Base-by-base conservation (phyloP, 2,329 filamentous ascomycete genomes). In the Corinectria fuckeliana region DNA sequence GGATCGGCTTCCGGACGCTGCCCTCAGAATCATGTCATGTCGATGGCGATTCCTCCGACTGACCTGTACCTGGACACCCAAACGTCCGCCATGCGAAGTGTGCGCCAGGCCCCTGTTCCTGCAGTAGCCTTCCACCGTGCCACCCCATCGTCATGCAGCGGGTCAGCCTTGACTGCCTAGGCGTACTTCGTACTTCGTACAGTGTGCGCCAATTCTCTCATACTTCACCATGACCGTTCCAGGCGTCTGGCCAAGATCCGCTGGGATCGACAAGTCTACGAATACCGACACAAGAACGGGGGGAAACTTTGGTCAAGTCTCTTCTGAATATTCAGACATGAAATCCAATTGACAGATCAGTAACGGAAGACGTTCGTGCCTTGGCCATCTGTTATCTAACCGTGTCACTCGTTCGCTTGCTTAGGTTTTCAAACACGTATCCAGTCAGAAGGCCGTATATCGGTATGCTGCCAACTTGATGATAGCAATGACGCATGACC, bases 71-170 rank as follows among this genome's bases (percentile, higher is more conserved):
- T 60, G 45, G 41, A 36, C 50, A 30, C 58, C 50, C 60, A 54
- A n/a, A 56, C 50, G 61, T 55, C 62, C 50, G 65, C 58, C 39
- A 36, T 50, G 44, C 44, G 39, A 63, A 54, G 57, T 57, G 52
- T 61, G 56, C 51, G 38, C 53, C 51, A 54, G 50, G 63, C 51
- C 65, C 67, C 62, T 71, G 69, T 70, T 71, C 69, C 66, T 71
- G 67, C 66, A 71, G 62, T 69, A 68, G 66, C 32, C 54, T 63
- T 55, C 63, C 64, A 53, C 57, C 32, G 52, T 63, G 53, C 63
- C 64, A 53, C 57, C 63, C 50, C 66, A 66, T 67, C 67, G 56
- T 67, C 67, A 70, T 69, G 60, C 45, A 44, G 68, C 68, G 66
- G 66, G 59, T 44, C 56, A 59, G 23, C 20, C 58, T 50, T 57